Conservation (phyloP, 2,329 filamentous ascomycete species). For the Nemania diffusa region DNA sequence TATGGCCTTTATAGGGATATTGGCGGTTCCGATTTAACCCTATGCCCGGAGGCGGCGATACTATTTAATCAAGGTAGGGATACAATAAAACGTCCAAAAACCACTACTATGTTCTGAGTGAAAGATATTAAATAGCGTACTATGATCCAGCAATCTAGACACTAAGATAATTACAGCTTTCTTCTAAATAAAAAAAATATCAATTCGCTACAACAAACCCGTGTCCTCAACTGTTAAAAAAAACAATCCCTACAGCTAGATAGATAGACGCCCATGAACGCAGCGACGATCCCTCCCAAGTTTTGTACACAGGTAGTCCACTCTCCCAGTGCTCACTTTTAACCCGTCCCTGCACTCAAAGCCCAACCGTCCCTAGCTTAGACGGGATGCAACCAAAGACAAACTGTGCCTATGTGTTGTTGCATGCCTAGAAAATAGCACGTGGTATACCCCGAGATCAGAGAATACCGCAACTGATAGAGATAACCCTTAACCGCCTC, state of each 20-base stretch:
- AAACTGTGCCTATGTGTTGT: neutral
- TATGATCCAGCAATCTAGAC: neutral
- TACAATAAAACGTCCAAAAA: neutral
- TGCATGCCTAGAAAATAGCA: neutral
- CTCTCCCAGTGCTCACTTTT: neutral
- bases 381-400: neutral
- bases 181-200: neutral
- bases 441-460: neutral
- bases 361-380: neutral
- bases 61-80: neutral
- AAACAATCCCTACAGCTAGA: neutral
- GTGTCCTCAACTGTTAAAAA: neutral
- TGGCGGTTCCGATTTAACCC: conserved; percentile 20
- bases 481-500: too few species aligned
- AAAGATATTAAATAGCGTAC: neutral
- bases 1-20: conserved; percentile 20
- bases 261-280: neutral
- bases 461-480: neutral
- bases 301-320: conserved; percentile 19
- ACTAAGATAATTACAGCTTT: neutral
- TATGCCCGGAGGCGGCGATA: neutral
- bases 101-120: neutral
- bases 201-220: neutral
- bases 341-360: neutral
- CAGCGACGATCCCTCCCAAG: neutral